A percentile compares a stretch with the other conserved stretches of the same genome.
Conservation (phyloP, 306 rosid species). For the Cucumis hystrix region DNA sequence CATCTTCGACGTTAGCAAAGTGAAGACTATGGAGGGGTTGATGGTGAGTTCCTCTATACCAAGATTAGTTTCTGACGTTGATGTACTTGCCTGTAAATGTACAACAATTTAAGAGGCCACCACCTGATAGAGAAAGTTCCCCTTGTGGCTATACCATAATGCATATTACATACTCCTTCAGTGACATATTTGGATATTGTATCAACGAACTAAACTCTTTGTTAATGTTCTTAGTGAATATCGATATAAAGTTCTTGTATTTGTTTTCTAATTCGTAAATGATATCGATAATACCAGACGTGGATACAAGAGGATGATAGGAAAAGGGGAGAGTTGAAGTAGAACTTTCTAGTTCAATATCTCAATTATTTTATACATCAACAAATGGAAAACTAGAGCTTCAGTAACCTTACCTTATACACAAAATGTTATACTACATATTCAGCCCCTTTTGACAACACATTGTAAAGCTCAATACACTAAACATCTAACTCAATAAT, state of each 20-base stretch:
- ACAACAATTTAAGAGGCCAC: conserved; percentile 24
- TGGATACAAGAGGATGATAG: not conserved
- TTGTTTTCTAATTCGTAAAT: not conserved
- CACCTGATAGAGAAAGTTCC: not conserved
- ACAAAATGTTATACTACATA: not conserved
- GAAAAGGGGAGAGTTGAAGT: not conserved
- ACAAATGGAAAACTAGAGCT: not conserved
- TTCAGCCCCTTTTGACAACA: not conserved
- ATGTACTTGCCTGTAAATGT: conserved; percentile 68
- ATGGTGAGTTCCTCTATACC: conserved; percentile 65
- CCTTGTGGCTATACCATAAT: not conserved
- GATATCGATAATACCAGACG: not conserved
- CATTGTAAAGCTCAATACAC: not conserved
- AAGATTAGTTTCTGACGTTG: conserved; percentile 28
- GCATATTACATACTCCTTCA: not conserved
- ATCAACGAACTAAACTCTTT: not conserved
- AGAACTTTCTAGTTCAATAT: not conserved
- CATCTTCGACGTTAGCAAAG: conserved; percentile 47
- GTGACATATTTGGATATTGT: not conserved
- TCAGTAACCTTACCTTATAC: not conserved
- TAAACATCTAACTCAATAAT: not conserved
- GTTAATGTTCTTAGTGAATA: not conserved
- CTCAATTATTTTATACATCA: conserved; percentile 2
- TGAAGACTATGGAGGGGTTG: conserved; percentile 35
- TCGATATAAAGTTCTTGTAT: not conserved